Evolutionary conservation across 352 stramenopile species (phyloP), one percentile per base, ranked within the genome.

Genomic region (Pythium graminicola): DNA sequence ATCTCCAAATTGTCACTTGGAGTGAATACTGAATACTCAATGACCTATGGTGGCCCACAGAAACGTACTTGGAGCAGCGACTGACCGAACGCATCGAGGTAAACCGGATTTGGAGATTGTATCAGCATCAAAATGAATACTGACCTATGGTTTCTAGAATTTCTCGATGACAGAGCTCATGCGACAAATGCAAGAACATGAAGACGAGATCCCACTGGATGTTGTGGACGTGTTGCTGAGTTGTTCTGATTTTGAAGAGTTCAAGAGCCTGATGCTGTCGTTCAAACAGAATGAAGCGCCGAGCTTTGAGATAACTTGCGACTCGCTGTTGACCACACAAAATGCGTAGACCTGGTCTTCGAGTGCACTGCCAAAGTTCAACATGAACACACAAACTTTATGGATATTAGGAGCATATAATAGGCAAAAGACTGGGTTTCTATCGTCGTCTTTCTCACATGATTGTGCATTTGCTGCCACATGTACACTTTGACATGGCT

Each of bases 221-320:
- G 81, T 90, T 26, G 83, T 88, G 50, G 82, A 91, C 54, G 73
- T 90, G 19, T 60, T 93, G 17, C 54, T 89, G 56, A 90, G 80
- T 59, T 89, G 71, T 62, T 85, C 75, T 14, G 75, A 89, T 50
- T 93, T 93, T 69, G 82, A 93, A 56, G 82, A 93, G 46, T 93
- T 93, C 62, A 91, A 91, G 68, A 81, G 58, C 35, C 73, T 93
- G 22, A 91, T 93, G 80, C 64, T 93, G 16, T 91, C 78, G 22
- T 90, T 83, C 63, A 93, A 91, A 60, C 79, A 88, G 39, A 89
- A 93, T 49, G 76, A 93, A 36, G 75, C 65, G 10, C 73, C 78
- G 1, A 76, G 68, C 48, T 89, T 93, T 49, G 74, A 93, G 54
- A 88, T 88, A 60, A 80, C 71, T 20, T 74, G 80, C 33, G 74